Conservation (phyloP, 163 green algal species). For the Chloroidium sp. region DNA sequence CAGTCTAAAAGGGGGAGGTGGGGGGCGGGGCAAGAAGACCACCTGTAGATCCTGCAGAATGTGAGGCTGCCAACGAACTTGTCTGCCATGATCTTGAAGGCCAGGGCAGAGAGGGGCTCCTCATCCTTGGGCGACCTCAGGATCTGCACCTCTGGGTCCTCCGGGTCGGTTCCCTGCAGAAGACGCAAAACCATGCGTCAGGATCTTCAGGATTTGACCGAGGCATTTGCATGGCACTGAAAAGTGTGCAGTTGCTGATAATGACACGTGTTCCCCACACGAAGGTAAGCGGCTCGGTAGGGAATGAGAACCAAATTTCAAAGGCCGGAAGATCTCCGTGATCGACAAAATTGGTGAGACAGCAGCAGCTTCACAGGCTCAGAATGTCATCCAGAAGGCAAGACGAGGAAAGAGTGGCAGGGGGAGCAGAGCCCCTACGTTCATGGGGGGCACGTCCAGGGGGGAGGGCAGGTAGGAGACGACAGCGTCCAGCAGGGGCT, state of each 20-base stretch:
- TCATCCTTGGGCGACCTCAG: slow-evolving; percentile 65
- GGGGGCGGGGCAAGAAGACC: background rate
- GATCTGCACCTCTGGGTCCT: slow-evolving; percentile 70
- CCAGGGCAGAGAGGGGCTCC: slow-evolving; percentile 85
- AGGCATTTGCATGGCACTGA: too few relatives aligned
- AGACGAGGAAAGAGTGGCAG: too few relatives aligned
- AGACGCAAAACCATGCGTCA: background rate
- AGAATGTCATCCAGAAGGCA: too few relatives aligned
- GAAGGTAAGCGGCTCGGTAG: too few relatives aligned
- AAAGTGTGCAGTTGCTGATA: too few relatives aligned
- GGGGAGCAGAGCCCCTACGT: slow-evolving; percentile 7
- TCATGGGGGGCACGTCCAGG: slow-evolving; percentile 61
- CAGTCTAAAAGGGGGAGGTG: too few relatives aligned
- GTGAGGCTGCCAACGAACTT: slow-evolving; percentile 93
- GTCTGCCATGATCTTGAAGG: slow-evolving; percentile 99
- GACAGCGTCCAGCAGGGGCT: slow-evolving; percentile 91
- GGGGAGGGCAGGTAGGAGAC: slow-evolving; percentile 91
- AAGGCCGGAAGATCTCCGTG: too few relatives aligned
- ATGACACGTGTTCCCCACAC: too few relatives aligned
- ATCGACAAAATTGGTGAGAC: too few relatives aligned
- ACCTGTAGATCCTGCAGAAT: slow-evolving; percentile 92
- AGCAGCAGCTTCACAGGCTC: too few relatives aligned
- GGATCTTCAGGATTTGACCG: too few relatives aligned
- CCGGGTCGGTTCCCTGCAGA: slow-evolving; percentile 51
- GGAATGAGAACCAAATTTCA: too few relatives aligned